phyloP scores from a whole-genome alignment of 2,329 filamentous ascomycete genomes.

The Pleoardoris graminearum region DNA sequence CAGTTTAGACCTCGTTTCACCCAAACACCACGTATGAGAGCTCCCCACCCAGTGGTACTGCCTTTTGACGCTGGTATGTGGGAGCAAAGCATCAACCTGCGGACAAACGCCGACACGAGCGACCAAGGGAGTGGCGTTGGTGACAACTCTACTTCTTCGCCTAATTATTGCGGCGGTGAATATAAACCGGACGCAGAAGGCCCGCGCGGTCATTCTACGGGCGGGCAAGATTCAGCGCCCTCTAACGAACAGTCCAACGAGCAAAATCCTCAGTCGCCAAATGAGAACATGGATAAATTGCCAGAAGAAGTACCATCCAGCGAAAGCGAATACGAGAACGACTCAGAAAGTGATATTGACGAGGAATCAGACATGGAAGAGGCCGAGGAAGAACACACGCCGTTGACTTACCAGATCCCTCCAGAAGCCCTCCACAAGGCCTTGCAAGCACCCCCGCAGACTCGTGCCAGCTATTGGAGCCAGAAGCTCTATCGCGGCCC shows the following conservation, averaged over 20 bases:
- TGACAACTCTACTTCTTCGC: not conserved
- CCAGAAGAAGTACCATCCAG: conserved; percentile 9
- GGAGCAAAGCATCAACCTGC: not conserved
- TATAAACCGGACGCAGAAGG: not conserved
- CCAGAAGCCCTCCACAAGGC: conserved; percentile 29
- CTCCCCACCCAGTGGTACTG: conserved; percentile 1
- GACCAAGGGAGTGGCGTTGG: not conserved
- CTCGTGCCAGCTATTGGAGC: conserved; percentile 61
- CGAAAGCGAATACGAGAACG: conserved; percentile 6
- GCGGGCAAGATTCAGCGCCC: not conserved
- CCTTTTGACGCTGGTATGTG: conserved; percentile 2
- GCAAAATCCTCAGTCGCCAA: not conserved
- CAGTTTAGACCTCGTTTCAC: not conserved
- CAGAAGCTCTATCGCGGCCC: conserved; percentile 67
- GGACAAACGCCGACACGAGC: not conserved
- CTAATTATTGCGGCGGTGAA: not conserved
- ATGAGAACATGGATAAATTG: not conserved
- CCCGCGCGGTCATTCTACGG: not conserved
- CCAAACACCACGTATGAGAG: conserved; percentile 8
- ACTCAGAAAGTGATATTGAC: conserved; percentile 5
- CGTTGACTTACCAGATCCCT: conserved; percentile 41
- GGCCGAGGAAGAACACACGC: conserved; percentile 19
- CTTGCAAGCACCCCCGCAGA: conserved; percentile 36
- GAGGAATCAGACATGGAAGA: conserved; percentile 18
- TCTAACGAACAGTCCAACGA: not conserved